phyloP scores from a whole-genome alignment of 345 rosid species.

The Eucalyptus microcorys region DNA sequence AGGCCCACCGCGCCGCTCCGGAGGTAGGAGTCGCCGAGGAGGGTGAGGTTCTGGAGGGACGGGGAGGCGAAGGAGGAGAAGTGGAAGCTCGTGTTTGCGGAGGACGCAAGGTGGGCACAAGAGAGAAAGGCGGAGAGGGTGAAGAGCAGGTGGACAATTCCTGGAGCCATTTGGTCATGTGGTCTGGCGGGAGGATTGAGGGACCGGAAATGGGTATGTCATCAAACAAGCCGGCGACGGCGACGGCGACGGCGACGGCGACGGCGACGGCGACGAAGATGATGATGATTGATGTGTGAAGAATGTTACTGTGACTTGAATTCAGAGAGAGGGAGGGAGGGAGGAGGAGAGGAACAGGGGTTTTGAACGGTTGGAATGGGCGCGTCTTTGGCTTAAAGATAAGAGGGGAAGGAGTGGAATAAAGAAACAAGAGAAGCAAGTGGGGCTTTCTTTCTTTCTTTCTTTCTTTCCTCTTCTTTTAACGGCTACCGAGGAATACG shows the following conservation, averaged over 20 bases:
- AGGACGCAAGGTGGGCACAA: neutral
- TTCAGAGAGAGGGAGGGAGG: neutral
- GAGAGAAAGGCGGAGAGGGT: neutral
- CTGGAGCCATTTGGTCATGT: slow-evolving; percentile 14
- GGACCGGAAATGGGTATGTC: neutral
- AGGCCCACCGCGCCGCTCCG: slow-evolving; percentile 71
- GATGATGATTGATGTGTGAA: neutral
- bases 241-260: neutral
- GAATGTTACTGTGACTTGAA: neutral
- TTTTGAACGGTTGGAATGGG: slow-evolving; percentile 39
- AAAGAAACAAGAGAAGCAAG: neutral
- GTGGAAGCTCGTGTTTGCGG: slow-evolving; percentile 5
- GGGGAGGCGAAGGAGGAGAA: slow-evolving; percentile 42
- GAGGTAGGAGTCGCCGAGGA: slow-evolving; percentile 88
- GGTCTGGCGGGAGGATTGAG: neutral
- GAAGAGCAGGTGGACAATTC: slow-evolving; percentile 32
- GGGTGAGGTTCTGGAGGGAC: slow-evolving; percentile 67
- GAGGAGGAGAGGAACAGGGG: slow-evolving; percentile 8
- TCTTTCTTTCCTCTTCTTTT: neutral
- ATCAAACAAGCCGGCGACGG: neutral
- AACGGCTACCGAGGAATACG: neutral
- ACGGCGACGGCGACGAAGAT: neutral
- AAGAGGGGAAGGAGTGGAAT: neutral
- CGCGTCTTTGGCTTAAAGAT: neutral
- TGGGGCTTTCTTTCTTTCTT: neutral